Evolutionary conservation across 2,329 filamentous ascomycete species (phyloP), one percentile per base, ranked within the genome.

Genomic region (Fusarium staphyleae): DNA sequence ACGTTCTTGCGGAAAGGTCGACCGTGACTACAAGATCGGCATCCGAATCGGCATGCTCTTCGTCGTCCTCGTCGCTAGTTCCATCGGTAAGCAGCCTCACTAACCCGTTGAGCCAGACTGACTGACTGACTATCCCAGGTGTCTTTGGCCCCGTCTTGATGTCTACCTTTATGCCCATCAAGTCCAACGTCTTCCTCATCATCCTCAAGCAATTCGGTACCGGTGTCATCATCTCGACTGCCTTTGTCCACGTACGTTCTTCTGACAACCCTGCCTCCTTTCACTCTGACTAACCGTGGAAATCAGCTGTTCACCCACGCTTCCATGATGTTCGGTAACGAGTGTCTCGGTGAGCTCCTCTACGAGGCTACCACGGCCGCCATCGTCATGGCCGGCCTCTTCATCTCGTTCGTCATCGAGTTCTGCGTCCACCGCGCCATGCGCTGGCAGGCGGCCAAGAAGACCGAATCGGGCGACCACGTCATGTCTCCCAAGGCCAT

Each of bases 1-100:
- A 2, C 22, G 28, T 13, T 87, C 52, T 10, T 89, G 86, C 66
- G 75, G 75, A 2, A 74, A 70, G 10, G 66, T 67, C 9, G 64
- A 77, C 33, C 72, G 78, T 36, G 74, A 87, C 39, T 92, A 92
- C 75, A 85, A 91, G 65, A 78, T 90, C 14, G 78, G 78, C 1
- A 78, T 92, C 3, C 82, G 89, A 8, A 78, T 91, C 43, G 89
- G 89, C 3, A 82, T 90, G 1, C 72, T 92, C n/a, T 92, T 92
- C 65, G 87, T 85, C 14, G 83, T 92, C 29, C 76, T 92, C 1
- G 79, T 77, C 0, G 89, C 88, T 3, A 89, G 88, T 60, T 77
- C 79, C 0, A 77, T 91, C 14, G 88, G 86, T 75, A 71, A 50
- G 69, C 50, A n/a, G 32, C 28, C 28, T 13, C 28, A 24, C 3